Base-by-base conservation (phyloP, 2,329 filamentous ascomycete species). In the Metarhizium anisopliae region DNA sequence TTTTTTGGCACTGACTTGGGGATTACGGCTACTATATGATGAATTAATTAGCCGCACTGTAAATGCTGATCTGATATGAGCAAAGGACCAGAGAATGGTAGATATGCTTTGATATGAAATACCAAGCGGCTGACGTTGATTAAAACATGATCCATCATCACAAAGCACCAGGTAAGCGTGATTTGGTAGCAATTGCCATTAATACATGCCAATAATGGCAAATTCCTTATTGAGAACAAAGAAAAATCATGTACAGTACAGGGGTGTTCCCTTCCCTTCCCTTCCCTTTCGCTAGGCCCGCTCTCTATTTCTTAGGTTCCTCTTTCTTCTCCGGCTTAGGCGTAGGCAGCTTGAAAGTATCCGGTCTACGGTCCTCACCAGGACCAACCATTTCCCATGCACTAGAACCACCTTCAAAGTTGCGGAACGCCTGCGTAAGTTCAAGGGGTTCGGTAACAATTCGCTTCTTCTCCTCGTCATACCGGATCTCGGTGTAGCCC, bases 381-480 rank as follows among this genome's bases (percentile, higher is more conserved):
- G 81, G 62, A 58, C 81, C 83, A 60, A 86, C 73, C 62, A 80
- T 83, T 76, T 85, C 83, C 83, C 83, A 86, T 14, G 81, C 81
- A 61, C 85, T 84, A 50, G 84, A 85, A 56, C 91, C 90, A 59
- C 92, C 91, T 76, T 96, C 92, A 68, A 99, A 99, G 78, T 99
- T 97, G 65, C 94, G 86, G 85, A 95, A 99, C 7, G 95, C 94
- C 75, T 99, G 94, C 14, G 94, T 97, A 74, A 99, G 82, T 78
- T 99, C 94, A 52, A 99, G 80, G 45, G 95, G 94, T 80, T 99
- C 95, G 36, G 95, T 93, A 59, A 99, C 93, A 69, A 99, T 96
- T 60, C 94, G 85, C 85, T 99, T 99, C 89, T 96, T 99, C 82
- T 99, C 95, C 77, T 99, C 94, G 64, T 99, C 94, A 70, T 95